These are phyloP conservation scores for Aurifilum marmelostoma DNA, from an alignment of 2,329 filamentous ascomycete species.

Conservation along the genomic window DNA sequence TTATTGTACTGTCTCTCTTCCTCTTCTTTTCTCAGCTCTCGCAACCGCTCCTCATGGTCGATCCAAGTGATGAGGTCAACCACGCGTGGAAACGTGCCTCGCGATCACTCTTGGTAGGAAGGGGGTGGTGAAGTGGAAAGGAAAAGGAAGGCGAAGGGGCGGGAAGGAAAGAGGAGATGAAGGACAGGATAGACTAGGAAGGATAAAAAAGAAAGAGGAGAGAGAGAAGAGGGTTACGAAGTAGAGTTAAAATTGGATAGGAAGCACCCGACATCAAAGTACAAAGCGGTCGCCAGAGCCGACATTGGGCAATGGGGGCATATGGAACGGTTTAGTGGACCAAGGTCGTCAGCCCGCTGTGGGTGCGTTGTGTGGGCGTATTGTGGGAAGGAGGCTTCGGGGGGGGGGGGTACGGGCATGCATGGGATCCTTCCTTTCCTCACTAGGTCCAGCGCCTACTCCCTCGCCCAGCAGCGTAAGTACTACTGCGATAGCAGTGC, in stretches of 20 bases:
- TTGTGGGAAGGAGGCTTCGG: background rate
- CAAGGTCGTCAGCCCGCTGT: conserved; percentile 8
- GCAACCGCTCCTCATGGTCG: conserved; percentile 27
- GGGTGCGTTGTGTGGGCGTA: background rate
- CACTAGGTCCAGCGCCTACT: background rate
- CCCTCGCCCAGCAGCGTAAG: background rate
- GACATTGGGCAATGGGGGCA: background rate
- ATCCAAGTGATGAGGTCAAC: conserved; percentile 29
- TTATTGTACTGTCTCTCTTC: conserved; percentile 5
- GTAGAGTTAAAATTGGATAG: conserved; percentile 15
- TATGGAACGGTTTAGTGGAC: conserved; percentile 6
- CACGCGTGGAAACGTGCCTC: conserved; percentile 30
- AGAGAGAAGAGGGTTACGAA: background rate
- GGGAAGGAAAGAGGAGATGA: conserved; percentile 11
- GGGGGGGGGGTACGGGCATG: background rate
- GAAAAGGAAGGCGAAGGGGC: conserved; percentile 6
- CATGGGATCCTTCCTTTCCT: background rate
- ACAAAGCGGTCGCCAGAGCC: conserved; percentile 1
- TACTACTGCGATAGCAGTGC: background rate
- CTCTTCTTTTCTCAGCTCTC: conserved; percentile 17
- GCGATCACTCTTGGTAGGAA: conserved; percentile 28
- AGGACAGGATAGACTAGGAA: conserved; percentile 7
- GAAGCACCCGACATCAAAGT: conserved; percentile 13
- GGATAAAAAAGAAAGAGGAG: background rate
- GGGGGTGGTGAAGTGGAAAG: conserved; percentile 14